A percentile compares a stretch with the other conserved stretches of the same genome.
Evolutionary conservation across 169 alveolate species (phyloP).

Genomic region (Babesia bovis): DNA sequence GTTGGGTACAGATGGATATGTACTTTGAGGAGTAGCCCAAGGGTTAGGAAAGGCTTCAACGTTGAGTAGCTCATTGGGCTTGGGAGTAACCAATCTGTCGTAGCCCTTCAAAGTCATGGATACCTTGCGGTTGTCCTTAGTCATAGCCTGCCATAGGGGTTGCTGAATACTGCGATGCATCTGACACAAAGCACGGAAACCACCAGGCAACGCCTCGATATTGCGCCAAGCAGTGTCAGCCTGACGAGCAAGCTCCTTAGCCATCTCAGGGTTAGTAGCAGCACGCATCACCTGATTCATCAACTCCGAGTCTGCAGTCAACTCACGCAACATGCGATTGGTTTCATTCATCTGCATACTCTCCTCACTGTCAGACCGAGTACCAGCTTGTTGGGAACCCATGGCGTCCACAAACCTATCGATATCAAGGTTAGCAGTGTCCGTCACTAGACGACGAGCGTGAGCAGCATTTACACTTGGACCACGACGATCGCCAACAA

Average conservation of each 20-base stretch:
- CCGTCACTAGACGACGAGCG: slow-evolving; percentile 5
- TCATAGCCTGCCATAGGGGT: slow-evolving; percentile 73
- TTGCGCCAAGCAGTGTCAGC: slow-evolving; percentile 80
- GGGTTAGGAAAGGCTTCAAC: slow-evolving; percentile 65
- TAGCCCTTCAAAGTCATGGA: background rate
- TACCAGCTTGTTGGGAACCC: slow-evolving; percentile 1
- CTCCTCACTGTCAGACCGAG: slow-evolving; percentile 5
- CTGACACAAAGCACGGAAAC: slow-evolving; percentile 74
- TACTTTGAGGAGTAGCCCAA: slow-evolving; percentile 37
- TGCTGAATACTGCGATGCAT: slow-evolving; percentile 78
- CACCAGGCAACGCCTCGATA: slow-evolving; percentile 82
- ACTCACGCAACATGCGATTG: slow-evolving; percentile 70
- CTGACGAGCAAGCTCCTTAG: slow-evolving; percentile 77
- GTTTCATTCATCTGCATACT: slow-evolving; percentile 48
- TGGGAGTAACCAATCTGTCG: background rate
- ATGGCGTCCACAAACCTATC: slow-evolving; percentile 12
- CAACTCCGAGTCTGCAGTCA: slow-evolving; percentile 68
- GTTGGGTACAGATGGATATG: background rate
- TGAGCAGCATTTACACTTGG: background rate
- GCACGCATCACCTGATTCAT: slow-evolving; percentile 74
- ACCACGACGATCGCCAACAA: background rate
- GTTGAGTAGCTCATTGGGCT: slow-evolving; percentile 28
- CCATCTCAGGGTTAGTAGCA: slow-evolving; percentile 76
- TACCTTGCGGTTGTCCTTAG: slow-evolving; percentile 20
- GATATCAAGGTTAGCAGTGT: slow-evolving; percentile 6